Base-by-base conservation (phyloP, 495 filamentous ascomycete species). In the Hyaloscypha variabilis region DNA sequence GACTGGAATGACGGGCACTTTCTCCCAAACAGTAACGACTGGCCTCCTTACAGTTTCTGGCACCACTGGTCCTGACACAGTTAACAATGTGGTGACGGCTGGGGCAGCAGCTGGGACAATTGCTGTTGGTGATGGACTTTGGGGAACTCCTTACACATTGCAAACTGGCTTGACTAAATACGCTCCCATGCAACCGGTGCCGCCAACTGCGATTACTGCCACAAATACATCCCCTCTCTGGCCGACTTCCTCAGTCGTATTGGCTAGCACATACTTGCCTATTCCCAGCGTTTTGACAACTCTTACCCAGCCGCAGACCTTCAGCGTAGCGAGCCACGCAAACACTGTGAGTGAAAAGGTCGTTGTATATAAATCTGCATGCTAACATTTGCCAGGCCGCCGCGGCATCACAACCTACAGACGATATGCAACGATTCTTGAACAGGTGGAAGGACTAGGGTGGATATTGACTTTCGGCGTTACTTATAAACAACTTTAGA, bases 131-230 rank as follows among this genome's bases (percentile, higher is more conserved):
- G 73, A 67, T 67, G 73, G 68, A 17, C 63, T 69, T 25, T 86
- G 81, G 58, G 81, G 73, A 1, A 78, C 90, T 25, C 82, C 86
- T 1, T 93, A 90, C 69, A 80, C 79, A 8, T 66, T 81, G 64
- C 90, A 93, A 71, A 83, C 81, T 10, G 90, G 90, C 6, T 65
- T 77, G 39, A 91, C 83, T 5, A 83, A 82, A 73, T 92, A 89
- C 76, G 90, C 90, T 28, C 90, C 90, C 1, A 89, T 91, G 89
- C 87, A 89, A 62, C 84, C 82, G 58, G 79, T 84, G 39, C 89
- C 90, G 17, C 82, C 82, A 13, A 88, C 82, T 21, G 85, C 85
- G 53, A 92, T 93, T 60, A 87, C 84, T 23, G 82, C 81, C 17
- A 76, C 73, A 19, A 81, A 84, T 63, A 78, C 77, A 2, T 83